These are phyloP conservation scores for Hypoxylon cercidicola DNA, from an alignment of 495 filamentous ascomycete genomes.

Conservation along the genomic window DNA sequence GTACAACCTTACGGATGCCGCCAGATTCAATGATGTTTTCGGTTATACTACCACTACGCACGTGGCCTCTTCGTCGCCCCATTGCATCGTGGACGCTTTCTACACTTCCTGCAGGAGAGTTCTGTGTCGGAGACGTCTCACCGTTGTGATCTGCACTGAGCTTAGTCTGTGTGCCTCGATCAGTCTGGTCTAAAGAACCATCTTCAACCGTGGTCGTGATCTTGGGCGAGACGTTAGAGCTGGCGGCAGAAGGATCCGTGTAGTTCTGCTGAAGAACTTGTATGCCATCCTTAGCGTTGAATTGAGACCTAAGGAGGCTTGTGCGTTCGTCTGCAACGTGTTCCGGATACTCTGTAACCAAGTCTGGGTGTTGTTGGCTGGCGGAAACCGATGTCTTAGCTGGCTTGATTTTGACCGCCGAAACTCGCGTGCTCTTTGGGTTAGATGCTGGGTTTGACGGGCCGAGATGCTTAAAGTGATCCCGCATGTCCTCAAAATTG, in stretches of 20 bases:
- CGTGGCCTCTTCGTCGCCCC: constrained; percentile 61
- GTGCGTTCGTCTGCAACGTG: constrained; percentile 53
- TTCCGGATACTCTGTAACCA: constrained; percentile 33
- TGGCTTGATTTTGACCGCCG: constrained; percentile 90
- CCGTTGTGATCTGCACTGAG: constrained; percentile 19
- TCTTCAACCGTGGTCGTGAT: constrained; percentile 38
- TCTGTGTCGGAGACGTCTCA: constrained; percentile 43
- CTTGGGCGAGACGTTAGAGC: constrained; percentile 47
- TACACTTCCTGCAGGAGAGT: constrained; percentile 27
- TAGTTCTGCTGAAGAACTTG: constrained; percentile 74
- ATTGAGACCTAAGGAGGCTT: constrained; percentile 50
- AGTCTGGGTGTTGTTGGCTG: constrained; percentile 41
- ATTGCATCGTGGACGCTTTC: constrained; percentile 30
- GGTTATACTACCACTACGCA: constrained; percentile 87
- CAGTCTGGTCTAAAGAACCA: constrained; percentile 32
- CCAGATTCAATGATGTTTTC: constrained; percentile 85
- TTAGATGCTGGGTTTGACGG: constrained; percentile 90
- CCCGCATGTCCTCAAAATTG: constrained; percentile 73
- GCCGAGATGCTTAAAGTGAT: constrained; percentile 90
- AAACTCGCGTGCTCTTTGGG: constrained; percentile 84
- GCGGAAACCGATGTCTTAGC: constrained; percentile 43
- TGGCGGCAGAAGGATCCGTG: constrained; percentile 60
- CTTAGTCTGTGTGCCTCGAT: constrained; percentile 34
- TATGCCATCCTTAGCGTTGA: constrained; percentile 71
- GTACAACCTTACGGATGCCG: constrained; percentile 84